Evolutionary conservation across 2,329 filamentous ascomycete species (phyloP).

Genomic region (Pseudodiploospora longispora): DNA sequence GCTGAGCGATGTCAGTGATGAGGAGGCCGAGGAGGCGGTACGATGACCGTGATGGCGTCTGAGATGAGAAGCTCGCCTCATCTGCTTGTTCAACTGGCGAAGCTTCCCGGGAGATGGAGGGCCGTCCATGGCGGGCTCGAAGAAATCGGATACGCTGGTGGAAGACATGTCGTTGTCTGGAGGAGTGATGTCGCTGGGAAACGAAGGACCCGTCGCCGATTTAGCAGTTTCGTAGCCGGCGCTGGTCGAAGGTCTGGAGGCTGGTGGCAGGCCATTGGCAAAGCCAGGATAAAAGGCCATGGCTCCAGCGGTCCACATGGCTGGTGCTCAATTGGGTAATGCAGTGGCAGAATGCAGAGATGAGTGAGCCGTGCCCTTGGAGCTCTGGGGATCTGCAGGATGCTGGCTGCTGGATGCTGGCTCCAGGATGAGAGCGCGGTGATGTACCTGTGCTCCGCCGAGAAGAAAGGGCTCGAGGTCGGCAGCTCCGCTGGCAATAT

Average conservation of each 20-base stretch:
- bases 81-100: slow-evolving; percentile 50
- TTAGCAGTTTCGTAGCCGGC: slow-evolving; percentile 20
- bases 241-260: slow-evolving; percentile 1
- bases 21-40: slow-evolving; percentile 46
- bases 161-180: slow-evolving; percentile 5
- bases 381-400: slow-evolving; percentile 13
- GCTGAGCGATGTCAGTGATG: slow-evolving; percentile 41
- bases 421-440: slow-evolving; percentile 9
- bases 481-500: too few relatives aligned
- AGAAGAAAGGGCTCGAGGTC: not conserved
- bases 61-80: slow-evolving; percentile 44
- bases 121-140: slow-evolving; percentile 52
- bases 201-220: slow-evolving; percentile 67
- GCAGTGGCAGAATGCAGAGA: slow-evolving; percentile 19
- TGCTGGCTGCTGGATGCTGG: slow-evolving; percentile 6
- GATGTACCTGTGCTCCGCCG: slow-evolving; percentile 5
- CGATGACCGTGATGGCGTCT: slow-evolving; percentile 23
- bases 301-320: slow-evolving; percentile 17
- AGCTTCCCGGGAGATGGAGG: slow-evolving; percentile 53
- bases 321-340: slow-evolving; percentile 4
- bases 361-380: slow-evolving; percentile 18
- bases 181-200: slow-evolving; percentile 3
- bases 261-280: not conserved
- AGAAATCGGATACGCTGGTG: slow-evolving; percentile 26
- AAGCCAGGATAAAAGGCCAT: slow-evolving; percentile 7